Evolutionary conservation across 2,329 filamentous ascomycete genomes (phyloP).

Genomic region (Colletotrichum sp.): DNA sequence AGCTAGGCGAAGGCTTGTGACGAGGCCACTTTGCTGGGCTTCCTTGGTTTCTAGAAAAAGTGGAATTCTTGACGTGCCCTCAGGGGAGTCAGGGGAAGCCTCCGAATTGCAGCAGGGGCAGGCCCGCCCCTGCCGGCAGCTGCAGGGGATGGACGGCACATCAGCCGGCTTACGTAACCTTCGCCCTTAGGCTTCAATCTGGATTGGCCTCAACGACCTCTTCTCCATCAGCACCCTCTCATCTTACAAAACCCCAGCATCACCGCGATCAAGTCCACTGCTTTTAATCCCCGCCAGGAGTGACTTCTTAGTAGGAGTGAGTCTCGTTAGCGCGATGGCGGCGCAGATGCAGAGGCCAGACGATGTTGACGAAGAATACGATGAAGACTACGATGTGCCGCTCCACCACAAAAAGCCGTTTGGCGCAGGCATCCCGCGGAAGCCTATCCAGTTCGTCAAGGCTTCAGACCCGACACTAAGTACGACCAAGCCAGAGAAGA

Average conservation of each 20-base stretch:
- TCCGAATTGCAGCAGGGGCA: slow-evolving; percentile 5
- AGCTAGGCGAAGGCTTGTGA: not conserved
- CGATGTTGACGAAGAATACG: slow-evolving; percentile 26
- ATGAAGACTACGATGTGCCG: slow-evolving; percentile 52
- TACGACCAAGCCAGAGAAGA: slow-evolving; percentile 29
- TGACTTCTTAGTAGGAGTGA: not conserved
- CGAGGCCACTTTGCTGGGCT: not conserved
- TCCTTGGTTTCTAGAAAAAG: slow-evolving; percentile 16
- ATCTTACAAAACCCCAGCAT: not conserved
- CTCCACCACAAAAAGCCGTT: slow-evolving; percentile 60
- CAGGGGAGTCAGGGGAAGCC: not conserved
- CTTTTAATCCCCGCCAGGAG: too few relatives aligned
- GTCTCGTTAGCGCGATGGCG: not conserved
- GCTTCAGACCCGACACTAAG: slow-evolving; percentile 46
- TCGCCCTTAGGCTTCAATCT: not conserved
- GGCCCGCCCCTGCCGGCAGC: not conserved
- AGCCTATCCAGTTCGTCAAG: slow-evolving; percentile 62
- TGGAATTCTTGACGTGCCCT: not conserved
- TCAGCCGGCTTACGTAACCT: not conserved
- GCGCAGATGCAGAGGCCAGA: not conserved
- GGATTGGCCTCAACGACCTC: not conserved
- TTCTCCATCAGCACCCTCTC: not conserved
- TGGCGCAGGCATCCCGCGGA: slow-evolving; percentile 60
- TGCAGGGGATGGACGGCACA: not conserved
- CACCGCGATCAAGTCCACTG: not conserved